These are phyloP conservation scores for Mycena filopes DNA, from an alignment of 768 basidiomycete genomes.

Conservation along the genomic window DNA sequence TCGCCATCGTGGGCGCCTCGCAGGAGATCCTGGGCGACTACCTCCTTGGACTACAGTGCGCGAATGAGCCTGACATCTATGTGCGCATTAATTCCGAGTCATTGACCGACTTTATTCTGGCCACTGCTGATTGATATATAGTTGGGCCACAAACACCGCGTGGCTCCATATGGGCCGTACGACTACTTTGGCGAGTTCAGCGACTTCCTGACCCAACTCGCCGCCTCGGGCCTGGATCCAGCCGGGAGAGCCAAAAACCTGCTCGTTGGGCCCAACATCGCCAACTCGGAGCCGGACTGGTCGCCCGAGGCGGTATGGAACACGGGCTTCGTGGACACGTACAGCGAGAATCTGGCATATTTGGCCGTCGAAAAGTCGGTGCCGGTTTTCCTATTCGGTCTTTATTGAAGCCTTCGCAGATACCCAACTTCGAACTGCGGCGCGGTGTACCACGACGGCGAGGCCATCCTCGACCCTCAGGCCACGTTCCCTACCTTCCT, in stretches of 20 bases:
- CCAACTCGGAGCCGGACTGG: conserved; percentile 43
- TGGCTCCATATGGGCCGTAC: neutral
- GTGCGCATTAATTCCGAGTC: too few species aligned
- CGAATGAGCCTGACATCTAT: conserved; percentile 24
- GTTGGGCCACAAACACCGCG: conserved; percentile 8
- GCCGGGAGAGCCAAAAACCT: conserved; percentile 33
- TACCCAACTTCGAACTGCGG: conserved; percentile 49
- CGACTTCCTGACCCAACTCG: conserved; percentile 13
- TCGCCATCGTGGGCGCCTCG: conserved; percentile 9
- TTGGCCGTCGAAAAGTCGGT: conserved; percentile 50
- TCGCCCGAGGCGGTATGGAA: conserved; percentile 44
- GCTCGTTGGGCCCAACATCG: conserved; percentile 59
- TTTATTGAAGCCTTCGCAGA: conserved; percentile 7
- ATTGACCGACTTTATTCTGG: too few species aligned
- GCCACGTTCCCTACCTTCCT: conserved; percentile 54
- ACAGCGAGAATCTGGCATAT: conserved; percentile 45
- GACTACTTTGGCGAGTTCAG: conserved; percentile 20
- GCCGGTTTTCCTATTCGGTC: neutral
- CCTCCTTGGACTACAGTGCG: conserved; percentile 21
- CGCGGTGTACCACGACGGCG: conserved; percentile 33
- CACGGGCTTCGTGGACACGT: conserved; percentile 48
- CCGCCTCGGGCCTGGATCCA: conserved; percentile 6
- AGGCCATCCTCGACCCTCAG: conserved; percentile 44
- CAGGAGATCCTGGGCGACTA: conserved; percentile 25
- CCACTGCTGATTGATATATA: too few species aligned